phyloP scores from a whole-genome alignment of 805 yeast species.

The Candida nonsorbophila region DNA sequence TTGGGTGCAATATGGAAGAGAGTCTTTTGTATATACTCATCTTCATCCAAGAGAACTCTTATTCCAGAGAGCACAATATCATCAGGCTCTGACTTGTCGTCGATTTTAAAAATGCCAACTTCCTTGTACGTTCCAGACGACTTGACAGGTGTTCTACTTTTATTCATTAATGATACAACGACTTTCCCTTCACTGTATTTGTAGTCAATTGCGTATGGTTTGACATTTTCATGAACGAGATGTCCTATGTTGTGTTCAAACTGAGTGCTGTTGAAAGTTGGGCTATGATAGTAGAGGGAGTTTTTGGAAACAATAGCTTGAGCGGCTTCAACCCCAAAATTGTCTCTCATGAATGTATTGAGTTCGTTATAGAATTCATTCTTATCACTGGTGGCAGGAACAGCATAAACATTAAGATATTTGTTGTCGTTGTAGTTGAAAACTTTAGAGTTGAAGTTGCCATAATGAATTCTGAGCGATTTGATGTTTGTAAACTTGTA shows the following conservation, averaged over 20 bases:
- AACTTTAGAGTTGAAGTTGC: constrained; percentile 10
- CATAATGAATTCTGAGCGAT: constrained; percentile 16
- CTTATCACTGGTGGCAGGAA: constrained; percentile 15
- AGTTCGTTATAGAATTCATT: constrained; percentile 19
- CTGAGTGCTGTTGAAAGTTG: background rate
- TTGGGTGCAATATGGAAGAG: constrained; percentile 37
- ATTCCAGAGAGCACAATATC: constrained; percentile 34
- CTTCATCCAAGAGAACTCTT: constrained; percentile 17
- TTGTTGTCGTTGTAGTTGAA: constrained; percentile 20
- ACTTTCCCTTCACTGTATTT: constrained; percentile 6
- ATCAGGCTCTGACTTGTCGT: constrained; percentile 21
- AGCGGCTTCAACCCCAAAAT: constrained; percentile 14
- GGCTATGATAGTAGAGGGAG: constrained; percentile 21
- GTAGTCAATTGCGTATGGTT: constrained; percentile 8
- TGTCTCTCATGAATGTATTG: constrained; percentile 6
- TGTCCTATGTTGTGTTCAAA: background rate
- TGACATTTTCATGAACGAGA: background rate
- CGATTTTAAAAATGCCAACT: constrained; percentile 31
- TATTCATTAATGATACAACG: constrained; percentile 8
- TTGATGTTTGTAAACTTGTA: constrained; percentile 11
- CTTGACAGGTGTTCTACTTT: constrained; percentile 1
- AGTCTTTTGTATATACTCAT: constrained; percentile 24
- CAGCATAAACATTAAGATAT: constrained; percentile 27
- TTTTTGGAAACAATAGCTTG: constrained; percentile 17
- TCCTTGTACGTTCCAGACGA: constrained; percentile 17